Base-by-base conservation (phyloP, 192 early-diverging fungal species). In the Phlyctochytrium bullatum region DNA sequence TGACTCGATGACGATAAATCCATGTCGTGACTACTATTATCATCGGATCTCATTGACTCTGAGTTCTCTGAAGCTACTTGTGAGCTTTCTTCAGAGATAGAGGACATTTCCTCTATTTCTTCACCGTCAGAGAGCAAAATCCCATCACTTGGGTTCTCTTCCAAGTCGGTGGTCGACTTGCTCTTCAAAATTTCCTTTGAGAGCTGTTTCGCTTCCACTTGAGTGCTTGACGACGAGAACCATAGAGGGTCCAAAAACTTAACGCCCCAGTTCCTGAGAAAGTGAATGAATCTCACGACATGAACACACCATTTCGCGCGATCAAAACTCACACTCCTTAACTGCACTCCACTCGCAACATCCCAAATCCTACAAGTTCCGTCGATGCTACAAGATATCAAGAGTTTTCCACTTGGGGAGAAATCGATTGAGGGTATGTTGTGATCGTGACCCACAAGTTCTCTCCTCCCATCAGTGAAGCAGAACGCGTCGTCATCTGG, bases 401-500 rank as follows among this genome's bases (percentile, higher is more conserved):
- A 34, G 27, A 65, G 63, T 10, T 25, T 65, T 32, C 73, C 73
- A 34, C 73, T 66, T 10, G 29, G 28, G 31, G 59, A 68, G 59
- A 74, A 74, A 12, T 70, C 67, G 34, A 74, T 65, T 16, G 59
- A 52, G 2, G 73, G 73, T 12, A 74, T 47, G 36, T 74, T 74
- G 61, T 74, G 52, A 17, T 65, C 57, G 36, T 74, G 73, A 33
- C 73, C 73, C 10, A 66, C 61, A 16, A 74, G 50, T 31, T 65
- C 73, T 3, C 59, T 25, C n/a, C 31, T 17, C n/a, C 27, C 68
- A 29, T 67, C 62, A 35, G 2, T 40, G n/a, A n/a, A n/a, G n/a
- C n/a, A n/a, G n/a, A n/a, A n/a, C n/a, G n/a, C n/a, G n/a, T 65
- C 36, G 51, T 24, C 54, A 64, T 27, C 40, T n/a, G 40, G 12